Evolutionary conservation across 768 basidiomycete species (phyloP).

Genomic region (Auricularia sp.): DNA sequence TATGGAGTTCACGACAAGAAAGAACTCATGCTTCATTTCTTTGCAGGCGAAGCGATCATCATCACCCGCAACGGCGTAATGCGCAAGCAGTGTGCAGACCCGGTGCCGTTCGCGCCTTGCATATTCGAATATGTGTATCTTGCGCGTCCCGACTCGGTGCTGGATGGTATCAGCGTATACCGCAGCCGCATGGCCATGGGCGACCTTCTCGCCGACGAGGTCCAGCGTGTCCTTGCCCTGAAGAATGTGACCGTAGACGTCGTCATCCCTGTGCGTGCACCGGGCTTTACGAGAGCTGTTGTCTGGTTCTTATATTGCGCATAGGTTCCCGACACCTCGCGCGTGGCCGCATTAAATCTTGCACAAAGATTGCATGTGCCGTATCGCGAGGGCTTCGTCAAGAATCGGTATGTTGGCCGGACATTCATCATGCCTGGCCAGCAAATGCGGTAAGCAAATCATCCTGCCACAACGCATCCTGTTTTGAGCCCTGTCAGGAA

Average conservation of each 20-base stretch:
- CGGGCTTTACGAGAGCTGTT: no score
- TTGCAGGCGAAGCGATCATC: constrained; percentile 84
- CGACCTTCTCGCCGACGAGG: constrained; percentile 84
- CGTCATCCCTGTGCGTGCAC: constrained; percentile 72
- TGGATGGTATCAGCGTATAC: constrained; percentile 96
- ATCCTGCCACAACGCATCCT: background rate
- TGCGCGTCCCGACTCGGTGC: constrained; percentile 92
- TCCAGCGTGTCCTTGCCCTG: constrained; percentile 57
- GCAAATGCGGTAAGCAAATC: constrained; percentile 59
- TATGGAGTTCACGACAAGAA: no score
- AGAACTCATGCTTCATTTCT: background rate
- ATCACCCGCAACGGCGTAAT: constrained; percentile 75
- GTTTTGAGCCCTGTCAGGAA: constrained; percentile 34
- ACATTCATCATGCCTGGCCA: constrained; percentile 99
- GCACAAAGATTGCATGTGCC: constrained; percentile 85
- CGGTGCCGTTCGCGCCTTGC: constrained; percentile 82
- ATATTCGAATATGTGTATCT: constrained; percentile 99
- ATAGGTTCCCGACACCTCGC: constrained; percentile 90
- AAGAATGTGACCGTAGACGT: constrained; percentile 76
- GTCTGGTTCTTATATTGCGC: background rate
- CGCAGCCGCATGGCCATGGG: constrained; percentile 99
- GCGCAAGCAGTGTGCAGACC: constrained; percentile 59
- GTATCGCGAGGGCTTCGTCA: constrained; percentile 96
- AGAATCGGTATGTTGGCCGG: constrained; percentile 95
- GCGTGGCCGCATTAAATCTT: constrained; percentile 90